Conservation (phyloP, 148 eudicot genomes). For the Euryodendron excelsum region DNA sequence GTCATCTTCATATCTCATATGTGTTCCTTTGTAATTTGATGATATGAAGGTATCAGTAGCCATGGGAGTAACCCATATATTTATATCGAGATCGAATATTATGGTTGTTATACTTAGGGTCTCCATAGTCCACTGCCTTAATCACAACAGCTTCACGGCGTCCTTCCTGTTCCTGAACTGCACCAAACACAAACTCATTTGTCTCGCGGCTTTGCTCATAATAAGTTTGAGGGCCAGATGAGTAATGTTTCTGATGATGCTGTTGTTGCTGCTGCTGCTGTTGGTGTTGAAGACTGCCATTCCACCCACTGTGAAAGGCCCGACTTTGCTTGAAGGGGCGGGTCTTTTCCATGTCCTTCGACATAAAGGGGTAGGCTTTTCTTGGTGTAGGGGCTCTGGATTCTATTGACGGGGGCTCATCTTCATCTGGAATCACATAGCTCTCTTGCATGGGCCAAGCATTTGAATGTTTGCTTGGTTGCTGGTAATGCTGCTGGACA, state of each 20-base stretch:
- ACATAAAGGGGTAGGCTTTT: constrained; percentile 21
- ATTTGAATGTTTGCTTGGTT: constrained; percentile 27
- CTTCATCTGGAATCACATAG: constrained; percentile 48
- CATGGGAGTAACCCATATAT: constrained; percentile 73
- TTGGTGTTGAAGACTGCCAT: constrained; percentile 32
- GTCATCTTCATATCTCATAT: neutral
- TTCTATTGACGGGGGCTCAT: constrained; percentile 48
- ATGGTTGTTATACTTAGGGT: constrained; percentile 41
- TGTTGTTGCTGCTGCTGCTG: constrained; percentile 32
- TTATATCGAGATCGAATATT: constrained; percentile 62
- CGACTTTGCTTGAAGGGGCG: constrained; percentile 42
- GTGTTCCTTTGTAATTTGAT: neutral
- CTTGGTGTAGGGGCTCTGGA: constrained; percentile 35
- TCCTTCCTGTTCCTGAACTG: constrained; percentile 73
- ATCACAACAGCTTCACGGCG: constrained; percentile 60
- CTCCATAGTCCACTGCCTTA: constrained; percentile 68
- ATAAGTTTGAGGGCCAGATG: constrained; percentile 38
- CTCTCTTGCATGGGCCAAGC: constrained; percentile 63
- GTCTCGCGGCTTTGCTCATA: constrained; percentile 53
- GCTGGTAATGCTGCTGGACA: constrained; percentile 35
- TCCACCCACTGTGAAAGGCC: constrained; percentile 33
- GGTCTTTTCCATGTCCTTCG: constrained; percentile 33
- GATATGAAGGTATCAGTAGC: constrained; percentile 28
- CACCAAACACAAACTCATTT: constrained; percentile 77
- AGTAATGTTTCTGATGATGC: constrained; percentile 42